Base-by-base conservation (phyloP, 2,329 filamentous ascomycete genomes). In the Helminthosporium solani region DNA sequence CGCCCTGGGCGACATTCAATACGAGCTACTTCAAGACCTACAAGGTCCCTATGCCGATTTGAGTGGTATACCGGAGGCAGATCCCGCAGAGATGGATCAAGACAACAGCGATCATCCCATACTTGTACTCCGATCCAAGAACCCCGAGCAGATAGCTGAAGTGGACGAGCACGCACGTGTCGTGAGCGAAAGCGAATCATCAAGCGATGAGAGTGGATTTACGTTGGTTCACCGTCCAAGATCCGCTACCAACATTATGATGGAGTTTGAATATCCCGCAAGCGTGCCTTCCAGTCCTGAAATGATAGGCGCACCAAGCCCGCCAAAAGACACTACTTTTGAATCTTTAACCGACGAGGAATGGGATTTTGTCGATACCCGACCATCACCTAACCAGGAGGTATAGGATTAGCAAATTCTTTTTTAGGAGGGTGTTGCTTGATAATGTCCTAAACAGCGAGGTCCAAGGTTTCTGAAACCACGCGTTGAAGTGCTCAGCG, bases 201-300 rank as follows among this genome's bases (percentile, higher is more conserved):
- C 54, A 3, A 52, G 53, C 30, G 58, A 61, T 27, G 60, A 63
- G 16, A 47, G 56, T 7, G 62, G 58, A 21, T 65, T 58, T 42
- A 51, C 53, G 1, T 23, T 64, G 12, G 54, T 65, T 4, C 50
- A 52, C 39, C 50, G 52, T 15, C 59, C 59, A 16, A 56, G 52
- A 16, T 12, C 12, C 20, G n/a, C 21, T 15, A 15, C 15, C 16
- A 14, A 36, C 9, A 15, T 20, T 20, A n/a, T 33, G 2, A 25
- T 21, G 8, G 16, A 14, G 1, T 14, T 9, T 12, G 15, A 23
- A 18, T 33, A 38, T 11, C 15, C 34, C 16, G 39, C 50, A 5
- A 44, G 46, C 18, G 37, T 38, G 3, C 45, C 54, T 41, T 56
- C 51, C 6, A 54, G 52, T 16, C 52, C 48, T 1, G 51, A 57